These are phyloP conservation scores for Ophiobolus disseminans DNA, from an alignment of 2,329 filamentous ascomycete genomes.

Conservation along the genomic window DNA sequence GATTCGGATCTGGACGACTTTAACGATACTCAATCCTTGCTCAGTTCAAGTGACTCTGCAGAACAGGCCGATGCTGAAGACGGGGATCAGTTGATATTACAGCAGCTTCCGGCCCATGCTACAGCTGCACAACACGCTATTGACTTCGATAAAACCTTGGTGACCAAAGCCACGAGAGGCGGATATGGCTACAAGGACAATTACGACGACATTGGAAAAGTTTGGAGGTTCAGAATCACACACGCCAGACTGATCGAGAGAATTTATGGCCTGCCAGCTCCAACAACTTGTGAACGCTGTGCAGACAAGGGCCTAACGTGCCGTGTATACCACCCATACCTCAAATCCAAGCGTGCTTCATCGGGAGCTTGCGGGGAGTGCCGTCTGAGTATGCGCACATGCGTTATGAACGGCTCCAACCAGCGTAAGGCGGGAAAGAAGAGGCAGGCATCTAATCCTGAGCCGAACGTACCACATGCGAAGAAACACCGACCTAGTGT, in stretches of 20 bases:
- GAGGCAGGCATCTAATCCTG: not conserved
- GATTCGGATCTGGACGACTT: slow-evolving; percentile 1
- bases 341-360: not conserved
- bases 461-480: not conserved
- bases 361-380: not conserved
- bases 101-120: not conserved
- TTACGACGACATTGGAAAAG: not conserved
- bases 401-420: not conserved
- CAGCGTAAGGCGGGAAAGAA: not conserved
- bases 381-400: not conserved
- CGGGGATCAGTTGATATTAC: not conserved
- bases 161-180: not conserved
- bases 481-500: not conserved
- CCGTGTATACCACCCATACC: not conserved
- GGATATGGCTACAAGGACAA: not conserved
- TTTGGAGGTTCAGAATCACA: not conserved
- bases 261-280: not conserved
- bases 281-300: not conserved
- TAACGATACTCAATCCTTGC: slow-evolving; percentile 2
- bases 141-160: not conserved
- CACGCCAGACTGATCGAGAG: not conserved
- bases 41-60: slow-evolving; percentile 1
- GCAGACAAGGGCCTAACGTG: not conserved
- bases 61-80: not conserved
- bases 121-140: not conserved